phyloP scores from a whole-genome alignment of 805 yeast species.

The Barnettozyma botsteinii region DNA sequence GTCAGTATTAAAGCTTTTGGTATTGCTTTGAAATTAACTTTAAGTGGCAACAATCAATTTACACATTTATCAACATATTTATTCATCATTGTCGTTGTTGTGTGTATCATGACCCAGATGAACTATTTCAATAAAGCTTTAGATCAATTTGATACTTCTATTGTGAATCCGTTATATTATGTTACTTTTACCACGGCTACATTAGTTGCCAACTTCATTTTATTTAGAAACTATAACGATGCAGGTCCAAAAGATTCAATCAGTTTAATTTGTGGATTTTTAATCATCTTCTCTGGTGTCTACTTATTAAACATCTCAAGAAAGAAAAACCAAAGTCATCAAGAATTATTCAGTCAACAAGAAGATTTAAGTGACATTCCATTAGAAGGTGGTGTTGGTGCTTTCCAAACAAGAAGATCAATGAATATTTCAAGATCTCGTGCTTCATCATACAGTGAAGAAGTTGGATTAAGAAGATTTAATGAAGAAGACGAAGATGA shows the following conservation, averaged over 20 bases:
- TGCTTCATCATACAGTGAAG: constrained; percentile 30
- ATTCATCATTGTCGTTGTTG: constrained; percentile 68
- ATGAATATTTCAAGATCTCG: constrained; percentile 53
- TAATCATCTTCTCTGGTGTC: constrained; percentile 84
- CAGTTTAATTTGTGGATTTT: constrained; percentile 77
- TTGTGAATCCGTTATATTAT: constrained; percentile 85
- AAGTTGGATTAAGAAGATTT: constrained; percentile 51
- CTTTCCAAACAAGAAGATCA: constrained; percentile 70
- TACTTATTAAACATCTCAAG: constrained; percentile 75
- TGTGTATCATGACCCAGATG: constrained; percentile 88
- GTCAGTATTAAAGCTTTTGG: constrained; percentile 94
- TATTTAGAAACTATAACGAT: constrained; percentile 84
- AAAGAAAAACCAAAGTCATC: constrained; percentile 44
- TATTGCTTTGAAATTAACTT: constrained; percentile 78
- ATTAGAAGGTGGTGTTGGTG: constrained; percentile 77
- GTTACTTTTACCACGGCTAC: constrained; percentile 90
- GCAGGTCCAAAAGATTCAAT: constrained; percentile 73
- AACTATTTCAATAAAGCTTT: constrained; percentile 89
- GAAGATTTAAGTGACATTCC: constrained; percentile 69
- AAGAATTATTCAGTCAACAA: constrained; percentile 33
- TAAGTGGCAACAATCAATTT: constrained; percentile 83
- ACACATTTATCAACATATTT: constrained; percentile 79
- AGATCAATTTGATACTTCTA: constrained; percentile 89
- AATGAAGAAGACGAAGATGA: constrained; percentile 44
- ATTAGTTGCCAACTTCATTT: constrained; percentile 74